These are phyloP conservation scores for Fragilaria crotonensis DNA, from an alignment of 108 stramenopile genomes.

Conservation along the genomic window DNA sequence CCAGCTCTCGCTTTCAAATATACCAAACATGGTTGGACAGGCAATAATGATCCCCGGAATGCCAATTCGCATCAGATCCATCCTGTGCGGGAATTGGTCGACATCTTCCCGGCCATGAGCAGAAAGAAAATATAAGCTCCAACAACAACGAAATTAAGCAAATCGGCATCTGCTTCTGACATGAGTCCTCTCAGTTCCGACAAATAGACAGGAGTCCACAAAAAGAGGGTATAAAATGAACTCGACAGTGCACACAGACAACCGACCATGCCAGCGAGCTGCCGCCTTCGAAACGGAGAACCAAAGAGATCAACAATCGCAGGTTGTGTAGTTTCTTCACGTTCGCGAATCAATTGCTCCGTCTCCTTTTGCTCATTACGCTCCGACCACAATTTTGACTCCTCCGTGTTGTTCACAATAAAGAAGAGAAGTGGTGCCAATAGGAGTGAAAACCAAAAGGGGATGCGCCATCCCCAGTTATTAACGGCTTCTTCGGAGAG, in stretches of 20 bases:
- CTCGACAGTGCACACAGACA: slow-evolving; percentile 35
- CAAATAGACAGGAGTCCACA: slow-evolving; percentile 58
- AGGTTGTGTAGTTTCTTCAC: slow-evolving; percentile 20
- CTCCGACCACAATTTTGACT: slow-evolving; percentile 53
- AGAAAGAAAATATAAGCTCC: slow-evolving; percentile 40
- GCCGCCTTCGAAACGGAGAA: slow-evolving; percentile 52
- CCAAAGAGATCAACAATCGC: slow-evolving; percentile 43
- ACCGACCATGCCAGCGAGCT: slow-evolving; percentile 49
- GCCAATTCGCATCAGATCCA: slow-evolving; percentile 50
- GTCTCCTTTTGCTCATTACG: slow-evolving; percentile 34
- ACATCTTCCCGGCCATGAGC: slow-evolving; percentile 29
- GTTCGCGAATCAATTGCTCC: slow-evolving; percentile 35
- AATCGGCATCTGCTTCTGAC: slow-evolving; percentile 44
- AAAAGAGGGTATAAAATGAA: slow-evolving; percentile 51
- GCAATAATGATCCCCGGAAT: slow-evolving; percentile 47
- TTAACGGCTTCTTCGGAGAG: slow-evolving; percentile 55
- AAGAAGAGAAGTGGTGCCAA: slow-evolving; percentile 45
- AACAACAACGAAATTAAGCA: slow-evolving; percentile 54
- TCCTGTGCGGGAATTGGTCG: slow-evolving; percentile 53
- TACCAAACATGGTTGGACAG: slow-evolving; percentile 53
- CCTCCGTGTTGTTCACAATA: slow-evolving; percentile 47
- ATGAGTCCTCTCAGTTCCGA: slow-evolving; percentile 48
- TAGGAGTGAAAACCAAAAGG: slow-evolving; percentile 57
- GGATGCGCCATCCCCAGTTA: slow-evolving; percentile 71
- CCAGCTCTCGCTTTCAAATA: slow-evolving; percentile 49